These are phyloP conservation scores for Raphanus sativus DNA, from an alignment of 345 rosid genomes.

Conservation along the genomic window DNA sequence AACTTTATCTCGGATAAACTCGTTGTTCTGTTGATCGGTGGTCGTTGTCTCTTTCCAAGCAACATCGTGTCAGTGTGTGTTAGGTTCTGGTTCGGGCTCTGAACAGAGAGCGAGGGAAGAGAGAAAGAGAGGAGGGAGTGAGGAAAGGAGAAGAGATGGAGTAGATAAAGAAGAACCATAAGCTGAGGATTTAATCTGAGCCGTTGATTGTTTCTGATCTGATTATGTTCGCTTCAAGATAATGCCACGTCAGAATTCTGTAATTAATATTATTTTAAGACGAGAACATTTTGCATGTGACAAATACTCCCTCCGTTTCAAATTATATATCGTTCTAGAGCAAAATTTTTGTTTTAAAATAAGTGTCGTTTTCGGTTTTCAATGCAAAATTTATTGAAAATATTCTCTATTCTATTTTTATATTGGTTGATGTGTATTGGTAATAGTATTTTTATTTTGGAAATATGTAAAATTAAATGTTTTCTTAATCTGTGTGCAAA, in stretches of 20 bases:
- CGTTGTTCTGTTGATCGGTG: slow-evolving; percentile 77
- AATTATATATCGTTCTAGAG: too few species aligned
- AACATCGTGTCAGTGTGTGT: slow-evolving; percentile 43
- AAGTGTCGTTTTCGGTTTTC: too few species aligned
- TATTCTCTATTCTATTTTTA: too few species aligned
- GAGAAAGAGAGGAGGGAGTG: slow-evolving; percentile 38
- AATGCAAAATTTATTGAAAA: too few species aligned
- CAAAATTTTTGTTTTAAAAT: too few species aligned
- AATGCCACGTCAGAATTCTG: slow-evolving; percentile 34
- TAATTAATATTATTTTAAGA: not conserved
- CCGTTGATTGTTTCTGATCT: slow-evolving; percentile 42
- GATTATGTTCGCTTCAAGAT: slow-evolving; percentile 10
- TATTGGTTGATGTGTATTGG: too few species aligned
- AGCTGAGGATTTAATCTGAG: slow-evolving; percentile 52
- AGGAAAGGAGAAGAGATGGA: slow-evolving; percentile 39
- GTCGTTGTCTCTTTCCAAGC: slow-evolving; percentile 88
- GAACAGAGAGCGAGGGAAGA: slow-evolving; percentile 30
- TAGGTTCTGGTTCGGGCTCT: slow-evolving; percentile 7
- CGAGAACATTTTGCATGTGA: slow-evolving; percentile 5
- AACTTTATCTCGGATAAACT: slow-evolving; percentile 71
- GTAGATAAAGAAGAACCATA: slow-evolving; percentile 59
- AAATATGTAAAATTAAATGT: too few species aligned
- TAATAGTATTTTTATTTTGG: too few species aligned
- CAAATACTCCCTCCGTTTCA: too few species aligned
- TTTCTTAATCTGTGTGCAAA: too few species aligned